These are phyloP conservation scores for Lycium ferocissimum DNA, from an alignment of 257 asterid genomes.

Conservation along the genomic window DNA sequence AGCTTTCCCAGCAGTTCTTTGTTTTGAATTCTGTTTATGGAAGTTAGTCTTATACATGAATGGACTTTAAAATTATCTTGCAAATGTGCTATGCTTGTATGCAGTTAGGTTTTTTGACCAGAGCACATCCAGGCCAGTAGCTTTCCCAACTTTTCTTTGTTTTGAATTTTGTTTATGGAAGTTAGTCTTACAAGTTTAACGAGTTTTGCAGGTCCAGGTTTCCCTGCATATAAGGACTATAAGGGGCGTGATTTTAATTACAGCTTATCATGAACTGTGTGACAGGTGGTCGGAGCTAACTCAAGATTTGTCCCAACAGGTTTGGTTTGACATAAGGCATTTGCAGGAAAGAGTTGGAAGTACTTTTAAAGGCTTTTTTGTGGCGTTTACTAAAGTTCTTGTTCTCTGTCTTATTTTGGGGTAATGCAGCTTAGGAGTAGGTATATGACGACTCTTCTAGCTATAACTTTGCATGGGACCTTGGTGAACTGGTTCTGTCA, in stretches of 20 bases:
- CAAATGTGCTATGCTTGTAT: constrained; percentile 5
- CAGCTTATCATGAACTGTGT: constrained; percentile 64
- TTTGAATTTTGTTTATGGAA: not conserved
- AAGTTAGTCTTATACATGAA: too few species aligned
- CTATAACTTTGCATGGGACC: not conserved
- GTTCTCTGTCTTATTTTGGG: not conserved
- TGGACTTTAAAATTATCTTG: not conserved
- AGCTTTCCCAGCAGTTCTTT: constrained; percentile 36
- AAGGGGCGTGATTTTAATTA: constrained; percentile 45
- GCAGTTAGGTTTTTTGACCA: constrained; percentile 65
- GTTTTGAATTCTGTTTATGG: too few species aligned
- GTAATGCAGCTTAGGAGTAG: constrained; percentile 2
- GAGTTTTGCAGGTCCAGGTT: constrained; percentile 99
- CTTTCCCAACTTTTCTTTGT: constrained; percentile 28
- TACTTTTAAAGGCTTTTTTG: not conserved
- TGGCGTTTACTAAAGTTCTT: not conserved
- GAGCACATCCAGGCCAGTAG: constrained; percentile 60
- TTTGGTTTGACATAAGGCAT: constrained; percentile 41
- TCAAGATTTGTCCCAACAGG: constrained; percentile 29
- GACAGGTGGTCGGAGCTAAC: constrained; percentile 61
- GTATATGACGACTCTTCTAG: not conserved
- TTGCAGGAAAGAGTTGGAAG: constrained; percentile 46
- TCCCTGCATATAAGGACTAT: constrained; percentile 61
- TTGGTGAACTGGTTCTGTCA: not conserved
- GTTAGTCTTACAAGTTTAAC: constrained; percentile 48